phyloP scores from a whole-genome alignment of 2,329 filamentous ascomycete genomes.

The Cryphonectria nitschkei region DNA sequence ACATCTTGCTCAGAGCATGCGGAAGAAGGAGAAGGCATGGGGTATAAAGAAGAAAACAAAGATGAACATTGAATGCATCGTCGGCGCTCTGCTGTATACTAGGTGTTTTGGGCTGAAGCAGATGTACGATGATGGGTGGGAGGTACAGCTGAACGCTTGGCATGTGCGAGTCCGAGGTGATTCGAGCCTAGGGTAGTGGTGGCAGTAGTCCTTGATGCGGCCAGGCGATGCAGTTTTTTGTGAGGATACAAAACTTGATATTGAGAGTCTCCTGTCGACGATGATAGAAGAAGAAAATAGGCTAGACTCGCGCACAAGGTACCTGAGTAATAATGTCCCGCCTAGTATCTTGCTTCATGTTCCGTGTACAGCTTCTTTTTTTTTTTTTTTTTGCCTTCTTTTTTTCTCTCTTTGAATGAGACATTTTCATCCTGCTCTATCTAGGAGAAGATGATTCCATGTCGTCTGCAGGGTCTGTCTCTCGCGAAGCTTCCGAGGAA shows the following conservation, averaged over 20 bases:
- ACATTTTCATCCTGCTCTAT: neutral
- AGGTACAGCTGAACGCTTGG: neutral
- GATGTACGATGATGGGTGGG: constrained; percentile 18
- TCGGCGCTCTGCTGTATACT: constrained; percentile 28
- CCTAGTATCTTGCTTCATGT: neutral
- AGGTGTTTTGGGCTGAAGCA: constrained; percentile 19
- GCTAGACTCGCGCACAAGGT: neutral
- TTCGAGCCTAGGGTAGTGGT: neutral
- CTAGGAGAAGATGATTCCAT: neutral
- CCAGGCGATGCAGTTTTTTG: neutral
- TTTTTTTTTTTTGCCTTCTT: no score
- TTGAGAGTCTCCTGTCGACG: neutral
- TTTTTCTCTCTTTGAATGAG: neutral
- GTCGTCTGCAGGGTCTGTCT: neutral
- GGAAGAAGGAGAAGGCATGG: neutral
- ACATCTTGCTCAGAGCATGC: neutral
- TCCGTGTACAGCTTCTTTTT: neutral
- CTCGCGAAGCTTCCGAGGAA: neutral
- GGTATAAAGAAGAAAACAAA: neutral
- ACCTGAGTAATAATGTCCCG: neutral
- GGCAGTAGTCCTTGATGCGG: neutral
- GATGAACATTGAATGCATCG: constrained; percentile 23
- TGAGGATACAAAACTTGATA: neutral
- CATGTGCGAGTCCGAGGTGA: neutral
- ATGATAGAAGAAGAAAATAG: neutral